Evolutionary conservation across 1,139 yeast species (phyloP).

Genomic region (Oligophagozyma castellii): DNA sequence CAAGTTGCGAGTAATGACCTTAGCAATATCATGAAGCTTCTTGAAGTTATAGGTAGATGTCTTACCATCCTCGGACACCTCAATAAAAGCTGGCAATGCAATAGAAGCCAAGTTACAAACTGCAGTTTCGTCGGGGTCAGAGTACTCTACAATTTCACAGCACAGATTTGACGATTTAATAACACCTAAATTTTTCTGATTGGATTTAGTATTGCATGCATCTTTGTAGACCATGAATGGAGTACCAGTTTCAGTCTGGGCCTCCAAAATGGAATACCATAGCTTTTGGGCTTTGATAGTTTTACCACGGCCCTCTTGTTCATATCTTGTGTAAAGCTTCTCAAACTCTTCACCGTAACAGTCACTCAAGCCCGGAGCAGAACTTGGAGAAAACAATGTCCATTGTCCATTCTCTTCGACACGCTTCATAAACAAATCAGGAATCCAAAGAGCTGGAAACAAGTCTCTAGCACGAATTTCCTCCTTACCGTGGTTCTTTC

Average conservation of each 20-base stretch:
- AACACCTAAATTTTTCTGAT: conserved; percentile 76
- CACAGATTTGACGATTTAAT: conserved; percentile 83
- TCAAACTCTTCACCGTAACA: conserved; percentile 74
- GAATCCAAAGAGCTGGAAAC: conserved; percentile 80
- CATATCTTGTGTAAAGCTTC: conserved; percentile 53
- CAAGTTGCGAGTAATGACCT: conserved; percentile 59
- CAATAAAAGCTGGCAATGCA: conserved; percentile 62
- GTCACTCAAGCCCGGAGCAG: conserved; percentile 71
- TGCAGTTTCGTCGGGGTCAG: conserved; percentile 75
- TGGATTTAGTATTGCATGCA: conserved; percentile 68
- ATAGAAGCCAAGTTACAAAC: conserved; percentile 84
- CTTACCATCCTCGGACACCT: conserved; percentile 27
- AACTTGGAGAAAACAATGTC: conserved; percentile 80
- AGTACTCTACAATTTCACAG: conserved; percentile 82
- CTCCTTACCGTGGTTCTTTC: conserved; percentile 86
- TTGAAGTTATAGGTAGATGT: conserved; percentile 49
- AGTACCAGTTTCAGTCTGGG: conserved; percentile 88
- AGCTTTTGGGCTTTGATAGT: conserved; percentile 66
- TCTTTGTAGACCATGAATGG: conserved; percentile 89
- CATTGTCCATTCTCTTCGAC: conserved; percentile 67
- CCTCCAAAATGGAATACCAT: conserved; percentile 76
- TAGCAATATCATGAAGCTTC: conserved; percentile 57
- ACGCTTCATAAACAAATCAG: conserved; percentile 81
- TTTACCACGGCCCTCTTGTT: conserved; percentile 25
- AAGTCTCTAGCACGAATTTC: conserved; percentile 81